Conservation (phyloP, 2,329 filamentous ascomycete genomes). For the Colletotrichum higginsianum region DNA sequence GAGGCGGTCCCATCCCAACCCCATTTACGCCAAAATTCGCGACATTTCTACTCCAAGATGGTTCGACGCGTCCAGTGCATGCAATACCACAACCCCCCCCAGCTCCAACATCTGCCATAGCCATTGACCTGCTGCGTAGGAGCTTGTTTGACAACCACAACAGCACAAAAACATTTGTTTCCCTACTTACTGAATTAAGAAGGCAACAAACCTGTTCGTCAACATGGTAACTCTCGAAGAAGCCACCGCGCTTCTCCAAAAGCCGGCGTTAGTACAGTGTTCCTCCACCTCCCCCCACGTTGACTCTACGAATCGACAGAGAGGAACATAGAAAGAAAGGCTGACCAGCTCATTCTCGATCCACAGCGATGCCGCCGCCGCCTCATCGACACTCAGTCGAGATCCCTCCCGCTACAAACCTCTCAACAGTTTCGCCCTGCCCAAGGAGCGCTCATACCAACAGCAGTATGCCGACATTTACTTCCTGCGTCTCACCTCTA, state of each 20-base stretch:
- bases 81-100: slow-evolving; percentile 33
- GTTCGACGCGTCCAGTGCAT: slow-evolving; percentile 39
- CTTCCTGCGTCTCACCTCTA: slow-evolving; percentile 88
- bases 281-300: neutral
- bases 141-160: neutral
- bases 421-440: slow-evolving; percentile 80
- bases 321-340: neutral
- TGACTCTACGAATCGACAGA: neutral
- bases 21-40: slow-evolving; percentile 55
- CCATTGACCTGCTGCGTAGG: slow-evolving; percentile 26
- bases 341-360: neutral
- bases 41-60: slow-evolving; percentile 40
- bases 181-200: neutral
- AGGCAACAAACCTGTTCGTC: slow-evolving; percentile 9
- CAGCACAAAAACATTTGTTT: neutral
- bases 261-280: slow-evolving; percentile 61
- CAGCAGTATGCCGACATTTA: slow-evolving; percentile 99
- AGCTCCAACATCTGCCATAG: slow-evolving; percentile 4
- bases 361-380: slow-evolving; percentile 25
- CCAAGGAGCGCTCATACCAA: slow-evolving; percentile 82
- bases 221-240: slow-evolving; percentile 62
- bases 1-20: slow-evolving; percentile 16
- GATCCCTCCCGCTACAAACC: slow-evolving; percentile 77
- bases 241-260: slow-evolving; percentile 61
- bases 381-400: slow-evolving; percentile 60